Base-by-base conservation (phyloP, 192 early-diverging fungal genomes). In the Mortierella antarctica region DNA sequence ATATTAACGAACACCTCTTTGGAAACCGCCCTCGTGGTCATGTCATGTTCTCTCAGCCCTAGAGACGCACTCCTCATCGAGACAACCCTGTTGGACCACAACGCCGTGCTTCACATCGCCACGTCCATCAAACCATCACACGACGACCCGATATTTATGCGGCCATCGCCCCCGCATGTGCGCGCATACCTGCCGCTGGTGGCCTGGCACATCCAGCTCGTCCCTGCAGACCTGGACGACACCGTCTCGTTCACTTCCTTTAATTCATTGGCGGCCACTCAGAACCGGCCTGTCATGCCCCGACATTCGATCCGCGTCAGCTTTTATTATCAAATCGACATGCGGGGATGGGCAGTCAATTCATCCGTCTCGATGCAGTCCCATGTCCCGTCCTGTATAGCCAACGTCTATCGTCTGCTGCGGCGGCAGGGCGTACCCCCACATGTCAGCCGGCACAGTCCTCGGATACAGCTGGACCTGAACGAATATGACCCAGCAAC, bases 291-390 rank as follows among this genome's bases (percentile, higher is more conserved):
- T 15, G 70, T 80, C 21, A 72, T 80, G 77, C 77, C 77, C 9
- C 64, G 77, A 57, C 82, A 83, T 44, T 76, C 73, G 0, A 74
- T 83, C 23, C 73, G 82, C n/a, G 82, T 83, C 68, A 76, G 73
- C 20, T 83, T 83, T 58, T 83, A 83, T 20, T 83, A 83, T 59
- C 82, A 83, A 64, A 71, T 83, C 17, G 82, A 83, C 21, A 71
- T 83, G 73, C 69, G 74, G 13, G 72, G 82, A 20, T 83, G 82
- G 82, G 72, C 82, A 0, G 74, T 75, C 51, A 83, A 83, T 17
- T 83, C 82, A 10, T 83, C 82, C 8, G 74, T 75, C 31, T 83
- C 82, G 1, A 70, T 83, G 82, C 73, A 74, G 54, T 76, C 82
- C 4, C 82, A 83, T 47, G 82, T 83, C 4, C 82, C 82, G 17